Conservation (phyloP, 1,284 basidiomycete species). For the Austropuccinia psidii region DNA sequence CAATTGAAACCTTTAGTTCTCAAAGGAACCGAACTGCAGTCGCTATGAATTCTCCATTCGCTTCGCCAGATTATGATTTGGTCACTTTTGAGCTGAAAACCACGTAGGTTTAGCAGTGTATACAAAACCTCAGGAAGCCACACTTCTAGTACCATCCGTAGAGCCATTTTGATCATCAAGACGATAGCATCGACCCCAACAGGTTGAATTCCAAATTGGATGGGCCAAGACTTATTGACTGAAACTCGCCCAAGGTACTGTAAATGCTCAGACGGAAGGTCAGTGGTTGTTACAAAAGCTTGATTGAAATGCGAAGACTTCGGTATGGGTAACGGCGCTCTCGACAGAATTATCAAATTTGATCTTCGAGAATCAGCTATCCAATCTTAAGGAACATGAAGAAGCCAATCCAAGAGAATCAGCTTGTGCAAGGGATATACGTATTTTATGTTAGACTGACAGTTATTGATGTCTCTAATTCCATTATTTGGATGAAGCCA, state of each 20-base stretch:
- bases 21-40: slow-evolving; percentile 34
- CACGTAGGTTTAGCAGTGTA: slow-evolving; percentile 36
- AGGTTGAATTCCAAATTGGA: too few species aligned
- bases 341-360: slow-evolving; percentile 44
- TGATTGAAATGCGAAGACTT: not conserved
- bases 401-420: not conserved
- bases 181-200: slow-evolving; percentile 6
- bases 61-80: slow-evolving; percentile 43
- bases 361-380: slow-evolving; percentile 41
- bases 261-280: slow-evolving; percentile 2
- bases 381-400: slow-evolving; percentile 18
- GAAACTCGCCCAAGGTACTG: slow-evolving; percentile 26
- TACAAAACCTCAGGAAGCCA: slow-evolving; percentile 45
- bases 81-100: slow-evolving; percentile 29
- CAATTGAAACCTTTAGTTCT: slow-evolving; percentile 6
- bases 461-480: slow-evolving; percentile 44
- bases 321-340: slow-evolving; percentile 42
- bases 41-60: slow-evolving; percentile 43
- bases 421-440: not conserved
- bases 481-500: slow-evolving; percentile 40
- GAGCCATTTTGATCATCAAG: slow-evolving; percentile 17
- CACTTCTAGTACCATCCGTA: slow-evolving; percentile 38
- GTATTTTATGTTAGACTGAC: slow-evolving; percentile 31
- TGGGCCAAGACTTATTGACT: not conserved
- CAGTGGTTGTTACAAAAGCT: slow-evolving; percentile 4